These are phyloP conservation scores for Heterococcus sp. DNA, from an alignment of 108 stramenopile species.

Conservation along the genomic window DNA sequence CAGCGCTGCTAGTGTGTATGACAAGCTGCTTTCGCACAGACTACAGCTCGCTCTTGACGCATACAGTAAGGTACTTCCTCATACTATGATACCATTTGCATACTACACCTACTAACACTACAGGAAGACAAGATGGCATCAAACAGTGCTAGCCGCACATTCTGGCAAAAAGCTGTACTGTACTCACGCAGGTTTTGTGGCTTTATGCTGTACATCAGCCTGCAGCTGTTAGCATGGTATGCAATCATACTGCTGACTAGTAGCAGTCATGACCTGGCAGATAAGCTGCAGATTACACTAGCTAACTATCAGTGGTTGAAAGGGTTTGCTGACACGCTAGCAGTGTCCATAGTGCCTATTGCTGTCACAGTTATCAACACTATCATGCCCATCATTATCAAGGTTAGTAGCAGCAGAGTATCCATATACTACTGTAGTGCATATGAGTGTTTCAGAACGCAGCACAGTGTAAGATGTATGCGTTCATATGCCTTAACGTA, in stretches of 20 bases:
- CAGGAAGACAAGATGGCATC: not conserved
- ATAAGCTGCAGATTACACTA: slow-evolving; percentile 8
- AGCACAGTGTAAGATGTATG: too few species aligned
- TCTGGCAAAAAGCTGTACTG: not conserved
- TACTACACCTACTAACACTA: not conserved
- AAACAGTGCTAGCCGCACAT: not conserved
- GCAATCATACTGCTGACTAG: slow-evolving; percentile 48
- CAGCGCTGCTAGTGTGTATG: not conserved
- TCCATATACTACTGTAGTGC: too few species aligned
- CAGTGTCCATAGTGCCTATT: slow-evolving; percentile 46
- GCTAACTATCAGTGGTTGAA: slow-evolving; percentile 20
- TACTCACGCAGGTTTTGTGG: not conserved
- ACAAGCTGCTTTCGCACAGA: too few species aligned
- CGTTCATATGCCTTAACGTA: too few species aligned
- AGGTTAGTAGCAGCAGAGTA: too few species aligned
- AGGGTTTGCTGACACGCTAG: slow-evolving; percentile 4
- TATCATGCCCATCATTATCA: slow-evolving; percentile 49
- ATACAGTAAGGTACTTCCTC: too few species aligned
- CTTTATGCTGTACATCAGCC: not conserved
- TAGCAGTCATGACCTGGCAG: slow-evolving; percentile 30
- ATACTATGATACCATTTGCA: not conserved
- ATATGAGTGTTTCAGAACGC: too few species aligned
- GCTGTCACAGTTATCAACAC: slow-evolving; percentile 50
- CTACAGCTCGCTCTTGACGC: too few species aligned
- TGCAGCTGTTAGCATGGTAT: slow-evolving; percentile 45